Evolutionary conservation across 805 yeast genomes (phyloP).

Genomic region (Teunomyces kruisii): DNA sequence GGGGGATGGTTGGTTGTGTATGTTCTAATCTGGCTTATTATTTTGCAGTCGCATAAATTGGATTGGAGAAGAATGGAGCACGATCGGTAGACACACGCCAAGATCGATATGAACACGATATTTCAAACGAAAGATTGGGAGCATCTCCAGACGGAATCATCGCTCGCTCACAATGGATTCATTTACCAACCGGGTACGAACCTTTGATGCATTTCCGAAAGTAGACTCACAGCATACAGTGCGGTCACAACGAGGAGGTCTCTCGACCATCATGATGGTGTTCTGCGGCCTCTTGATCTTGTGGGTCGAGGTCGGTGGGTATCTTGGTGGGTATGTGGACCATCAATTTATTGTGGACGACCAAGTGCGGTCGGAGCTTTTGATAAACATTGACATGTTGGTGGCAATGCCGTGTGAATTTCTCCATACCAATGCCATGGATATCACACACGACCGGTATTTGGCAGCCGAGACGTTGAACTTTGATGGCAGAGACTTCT

Average conservation of each 20-base stretch:
- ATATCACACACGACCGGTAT: constrained; percentile 72
- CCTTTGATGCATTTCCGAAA: constrained; percentile 49
- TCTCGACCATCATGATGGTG: constrained; percentile 65
- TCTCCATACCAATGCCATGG: constrained; percentile 74
- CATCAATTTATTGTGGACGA: constrained; percentile 77
- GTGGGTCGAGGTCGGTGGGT: constrained; percentile 85
- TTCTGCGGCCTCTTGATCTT: constrained; percentile 62
- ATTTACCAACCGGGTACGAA: constrained; percentile 39
- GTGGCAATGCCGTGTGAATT: constrained; percentile 83
- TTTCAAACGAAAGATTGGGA: neutral
- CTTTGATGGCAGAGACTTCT: constrained; percentile 63
- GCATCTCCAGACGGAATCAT: no score
- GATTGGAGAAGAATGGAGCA: neutral
- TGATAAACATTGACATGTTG: constrained; percentile 74
- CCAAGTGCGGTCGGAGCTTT: constrained; percentile 53
- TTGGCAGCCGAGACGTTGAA: constrained; percentile 75
- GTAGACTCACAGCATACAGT: constrained; percentile 58
- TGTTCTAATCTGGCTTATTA: no score
- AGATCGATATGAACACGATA: neutral
- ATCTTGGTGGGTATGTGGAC: constrained; percentile 76
- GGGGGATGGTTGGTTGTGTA: no score
- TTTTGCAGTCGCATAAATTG: constrained; percentile 4
- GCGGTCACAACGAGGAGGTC: constrained; percentile 74
- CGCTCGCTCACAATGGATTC: constrained; percentile 29
- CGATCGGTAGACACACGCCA: neutral